phyloP scores from a whole-genome alignment of 2,329 filamentous ascomycete species.

The Pseudogymnoascus sp. region DNA sequence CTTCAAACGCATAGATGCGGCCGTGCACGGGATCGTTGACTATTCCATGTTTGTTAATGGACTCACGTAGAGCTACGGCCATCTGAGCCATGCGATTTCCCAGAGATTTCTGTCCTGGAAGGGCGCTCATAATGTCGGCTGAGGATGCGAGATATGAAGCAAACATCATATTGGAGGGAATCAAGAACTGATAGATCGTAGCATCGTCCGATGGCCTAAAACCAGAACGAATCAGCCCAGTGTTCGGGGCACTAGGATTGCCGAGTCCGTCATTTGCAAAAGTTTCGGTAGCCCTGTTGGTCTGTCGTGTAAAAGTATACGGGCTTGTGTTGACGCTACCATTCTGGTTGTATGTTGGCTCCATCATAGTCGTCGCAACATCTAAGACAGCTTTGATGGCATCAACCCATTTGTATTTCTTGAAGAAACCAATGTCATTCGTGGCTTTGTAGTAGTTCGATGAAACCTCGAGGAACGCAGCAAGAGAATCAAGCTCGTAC shows the following conservation, averaged over 20 bases:
- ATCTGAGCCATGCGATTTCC: slow-evolving; percentile 50
- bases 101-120: slow-evolving; percentile 43
- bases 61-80: slow-evolving; percentile 55
- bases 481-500: slow-evolving; percentile 87
- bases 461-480: slow-evolving; percentile 74
- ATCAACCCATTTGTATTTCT: slow-evolving; percentile 62
- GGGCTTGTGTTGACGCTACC: slow-evolving; percentile 47
- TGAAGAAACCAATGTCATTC: slow-evolving; percentile 64
- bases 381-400: slow-evolving; percentile 64
- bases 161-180: slow-evolving; percentile 86
- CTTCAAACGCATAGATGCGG: slow-evolving; percentile 68
- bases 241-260: slow-evolving; percentile 66
- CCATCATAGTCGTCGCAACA: slow-evolving; percentile 62
- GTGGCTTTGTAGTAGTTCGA: slow-evolving; percentile 74
- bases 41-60: slow-evolving; percentile 64
- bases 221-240: slow-evolving; percentile 75
- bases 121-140: slow-evolving; percentile 43
- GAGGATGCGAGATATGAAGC: slow-evolving; percentile 51
- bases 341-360: slow-evolving; percentile 62
- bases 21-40: slow-evolving; percentile 55
- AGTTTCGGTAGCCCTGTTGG: slow-evolving; percentile 71
- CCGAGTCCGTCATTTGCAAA: slow-evolving; percentile 69
- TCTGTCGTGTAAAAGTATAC: slow-evolving; percentile 72
- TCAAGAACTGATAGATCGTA: slow-evolving; percentile 72
- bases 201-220: slow-evolving; percentile 89